Percentiles rank a stretch among this genome's conserved stretches.
These are phyloP conservation scores for Leccinum pellstonianum DNA, from an alignment of 768 basidiomycete genomes.

Conservation along the genomic window DNA sequence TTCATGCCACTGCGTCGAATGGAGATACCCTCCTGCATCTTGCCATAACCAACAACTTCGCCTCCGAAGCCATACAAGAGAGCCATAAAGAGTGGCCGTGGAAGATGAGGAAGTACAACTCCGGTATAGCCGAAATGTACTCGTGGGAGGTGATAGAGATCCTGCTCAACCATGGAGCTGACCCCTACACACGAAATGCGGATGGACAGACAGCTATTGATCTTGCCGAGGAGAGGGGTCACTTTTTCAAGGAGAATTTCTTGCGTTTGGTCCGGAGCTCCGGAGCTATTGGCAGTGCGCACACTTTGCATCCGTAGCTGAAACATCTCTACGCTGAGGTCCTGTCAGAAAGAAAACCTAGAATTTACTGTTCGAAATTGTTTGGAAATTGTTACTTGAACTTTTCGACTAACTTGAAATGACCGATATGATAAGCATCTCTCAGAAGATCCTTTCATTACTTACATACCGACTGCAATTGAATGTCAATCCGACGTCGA, in stretches of 20 bases:
- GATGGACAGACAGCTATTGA: not conserved
- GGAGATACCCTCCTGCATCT: conserved; percentile 2
- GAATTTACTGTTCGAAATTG: too few relatives aligned
- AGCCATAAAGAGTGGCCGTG: not conserved
- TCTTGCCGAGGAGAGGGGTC: not conserved
- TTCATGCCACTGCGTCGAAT: not conserved
- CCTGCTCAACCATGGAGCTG: not conserved
- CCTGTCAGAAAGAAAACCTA: too few relatives aligned
- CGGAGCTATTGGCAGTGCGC: too few relatives aligned
- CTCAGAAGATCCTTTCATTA: too few relatives aligned
- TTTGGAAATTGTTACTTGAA: too few relatives aligned
- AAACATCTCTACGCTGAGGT: not conserved
- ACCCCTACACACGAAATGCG: not conserved
- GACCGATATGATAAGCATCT: too few relatives aligned
- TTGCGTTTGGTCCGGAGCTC: not conserved
- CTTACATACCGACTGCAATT: too few relatives aligned
- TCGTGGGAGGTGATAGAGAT: not conserved
- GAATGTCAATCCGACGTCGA: too few relatives aligned
- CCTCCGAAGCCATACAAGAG: not conserved
- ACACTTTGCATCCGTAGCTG: not conserved
- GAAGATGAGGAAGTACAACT: not conserved
- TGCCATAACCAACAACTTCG: not conserved
- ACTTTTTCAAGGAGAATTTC: conserved; percentile 4
- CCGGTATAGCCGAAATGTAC: too few relatives aligned
- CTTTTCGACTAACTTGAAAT: too few relatives aligned